Evolutionary conservation across 2,329 filamentous ascomycete genomes (phyloP).

Genomic region (Fusarium duplospermum): DNA sequence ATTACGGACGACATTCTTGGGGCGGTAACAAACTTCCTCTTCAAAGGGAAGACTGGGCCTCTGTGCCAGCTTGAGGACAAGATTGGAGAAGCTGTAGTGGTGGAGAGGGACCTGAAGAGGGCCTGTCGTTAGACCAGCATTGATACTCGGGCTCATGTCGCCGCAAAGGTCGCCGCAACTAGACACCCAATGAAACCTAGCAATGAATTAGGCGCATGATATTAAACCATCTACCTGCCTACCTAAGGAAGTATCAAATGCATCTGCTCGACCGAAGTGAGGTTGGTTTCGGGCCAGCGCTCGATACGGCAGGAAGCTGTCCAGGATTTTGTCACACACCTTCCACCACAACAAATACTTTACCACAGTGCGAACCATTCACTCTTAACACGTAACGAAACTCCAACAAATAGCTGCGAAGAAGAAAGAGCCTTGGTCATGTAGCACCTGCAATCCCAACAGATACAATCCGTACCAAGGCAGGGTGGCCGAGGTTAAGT

Average conservation of each 20-base stretch:
- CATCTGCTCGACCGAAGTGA: neutral
- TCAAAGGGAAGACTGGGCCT: neutral
- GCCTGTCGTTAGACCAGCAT: neutral
- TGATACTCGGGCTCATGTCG: neutral
- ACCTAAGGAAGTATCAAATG: neutral
- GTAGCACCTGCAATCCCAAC: neutral
- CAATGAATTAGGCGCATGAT: neutral
- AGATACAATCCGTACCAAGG: neutral
- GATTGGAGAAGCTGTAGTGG: neutral
- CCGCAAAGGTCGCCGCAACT: neutral
- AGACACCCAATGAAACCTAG: neutral
- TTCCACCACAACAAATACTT: neutral
- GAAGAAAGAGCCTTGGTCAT: neutral
- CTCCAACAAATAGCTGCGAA: neutral
- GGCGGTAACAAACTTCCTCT: slow-evolving; percentile 9
- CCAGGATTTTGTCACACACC: neutral
- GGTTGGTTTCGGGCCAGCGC: neutral
- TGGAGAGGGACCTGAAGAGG: slow-evolving; percentile 12
- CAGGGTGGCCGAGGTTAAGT: neutral
- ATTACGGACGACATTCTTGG: slow-evolving; percentile 9
- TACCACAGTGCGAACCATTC: neutral
- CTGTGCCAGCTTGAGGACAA: slow-evolving; percentile 11
- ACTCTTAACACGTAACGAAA: neutral
- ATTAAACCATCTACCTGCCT: too few species aligned
- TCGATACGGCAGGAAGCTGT: neutral